A percentile compares a stretch with the other conserved stretches of the same genome.
Evolutionary conservation across 352 stramenopile species (phyloP).

Genomic region (Pythium insidiosum): DNA sequence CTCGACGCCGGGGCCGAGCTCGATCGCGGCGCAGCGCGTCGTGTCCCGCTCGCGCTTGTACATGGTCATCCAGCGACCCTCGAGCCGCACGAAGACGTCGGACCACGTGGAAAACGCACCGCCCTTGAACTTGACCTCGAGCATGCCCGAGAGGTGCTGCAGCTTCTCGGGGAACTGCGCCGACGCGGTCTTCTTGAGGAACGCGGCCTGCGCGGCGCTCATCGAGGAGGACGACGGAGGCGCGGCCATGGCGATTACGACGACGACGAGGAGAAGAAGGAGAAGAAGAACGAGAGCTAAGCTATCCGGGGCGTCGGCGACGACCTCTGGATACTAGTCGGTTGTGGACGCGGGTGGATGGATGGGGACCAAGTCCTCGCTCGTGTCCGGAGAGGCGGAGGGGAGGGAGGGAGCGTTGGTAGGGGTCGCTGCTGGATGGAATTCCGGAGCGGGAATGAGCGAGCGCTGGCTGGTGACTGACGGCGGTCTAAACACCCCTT

Average conservation of each 20-base stretch:
- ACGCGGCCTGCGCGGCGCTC: not conserved
- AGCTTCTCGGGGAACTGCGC: slow-evolving; percentile 25
- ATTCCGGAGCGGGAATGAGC: too few species aligned
- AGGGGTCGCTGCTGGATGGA: too few species aligned
- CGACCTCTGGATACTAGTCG: too few species aligned
- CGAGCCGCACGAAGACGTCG: slow-evolving; percentile 49
- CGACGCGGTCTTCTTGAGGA: slow-evolving; percentile 12
- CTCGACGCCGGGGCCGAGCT: slow-evolving; percentile 55
- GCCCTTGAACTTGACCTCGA: slow-evolving; percentile 66
- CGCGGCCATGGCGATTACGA: not conserved
- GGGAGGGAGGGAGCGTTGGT: too few species aligned
- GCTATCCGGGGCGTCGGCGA: too few species aligned
- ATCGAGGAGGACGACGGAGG: not conserved
- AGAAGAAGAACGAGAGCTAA: too few species aligned
- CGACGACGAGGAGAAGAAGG: too few species aligned
- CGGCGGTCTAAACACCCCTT: too few species aligned
- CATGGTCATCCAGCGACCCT: slow-evolving; percentile 63
- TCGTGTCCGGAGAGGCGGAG: too few species aligned
- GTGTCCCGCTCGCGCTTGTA: slow-evolving; percentile 62
- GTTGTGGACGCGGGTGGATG: too few species aligned
- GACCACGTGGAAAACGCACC: slow-evolving; percentile 61
- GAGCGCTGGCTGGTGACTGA: too few species aligned
- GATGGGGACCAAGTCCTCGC: too few species aligned
- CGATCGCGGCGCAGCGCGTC: slow-evolving; percentile 46
- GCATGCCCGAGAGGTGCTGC: slow-evolving; percentile 37